Evolutionary conservation across 2,329 filamentous ascomycete species (phyloP), one percentile per base, ranked within the genome.

Genomic region (Eurotiales sp.): DNA sequence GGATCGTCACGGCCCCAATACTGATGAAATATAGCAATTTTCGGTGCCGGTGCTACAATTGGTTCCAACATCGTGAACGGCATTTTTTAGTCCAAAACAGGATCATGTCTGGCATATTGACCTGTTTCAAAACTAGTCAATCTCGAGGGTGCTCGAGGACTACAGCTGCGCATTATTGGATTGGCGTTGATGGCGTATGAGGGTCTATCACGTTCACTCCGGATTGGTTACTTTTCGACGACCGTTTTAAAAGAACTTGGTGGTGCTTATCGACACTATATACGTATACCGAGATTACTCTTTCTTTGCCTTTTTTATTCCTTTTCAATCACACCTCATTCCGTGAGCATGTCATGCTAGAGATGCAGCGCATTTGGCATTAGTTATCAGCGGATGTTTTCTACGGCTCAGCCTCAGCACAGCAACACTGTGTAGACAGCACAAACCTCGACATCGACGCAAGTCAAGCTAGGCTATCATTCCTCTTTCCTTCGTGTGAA

Each of bases 31-130:
- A 15, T 80, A 40, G 90, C 90, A 23, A 90, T 96, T 59, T 95
- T 95, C 63, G 92, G 92, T 69, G 92, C 92, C 43, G 91, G 92
- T 70, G 91, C 92, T 44, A 93, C 89, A 1, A 86, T 96, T 57
- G 91, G 91, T 65, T 83, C 86, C 59, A 93, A 95, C 66, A 83
- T 96, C 65, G 90, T 96, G 60, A 93, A 95, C 72, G 84, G 86
- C 57, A 95, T 95, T 61, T 93, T 96, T 70, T 95, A 84, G 73
- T 25, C 40, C 30, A 48, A 45, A 19, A 12, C 39, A 36, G 34
- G 10, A 21, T 29, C 21, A 21, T 25, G 12, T 23, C 43, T 44
- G 21, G 37, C 17, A 12, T 54, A 34, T 37, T 39, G 39, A 44
- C 22, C 17, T 39, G 25, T 50, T 44, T 42, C 12, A 49, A 40